A percentile compares a stretch with the other conserved stretches of the same genome.
Evolutionary conservation across 805 yeast genomes (phyloP).

Genomic region (Wickerhamomyces queroliae): DNA sequence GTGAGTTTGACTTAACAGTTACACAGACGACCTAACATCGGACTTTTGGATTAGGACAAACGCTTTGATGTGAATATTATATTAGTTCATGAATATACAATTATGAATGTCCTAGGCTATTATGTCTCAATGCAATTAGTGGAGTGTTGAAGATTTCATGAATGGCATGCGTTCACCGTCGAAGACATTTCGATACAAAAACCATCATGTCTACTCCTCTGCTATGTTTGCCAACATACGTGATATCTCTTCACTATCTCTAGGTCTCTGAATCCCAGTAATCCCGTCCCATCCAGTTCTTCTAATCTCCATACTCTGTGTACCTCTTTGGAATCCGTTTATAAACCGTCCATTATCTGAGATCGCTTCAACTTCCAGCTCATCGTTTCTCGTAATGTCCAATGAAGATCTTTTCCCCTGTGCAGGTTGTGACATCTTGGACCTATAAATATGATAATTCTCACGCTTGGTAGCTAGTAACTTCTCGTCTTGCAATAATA

Average conservation of each 20-base stretch:
- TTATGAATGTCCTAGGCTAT: no score
- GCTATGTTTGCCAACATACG: conserved; percentile 14
- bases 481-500: conserved; percentile 25
- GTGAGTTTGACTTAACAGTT: no score
- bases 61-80: no score
- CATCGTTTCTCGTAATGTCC: conserved; percentile 13
- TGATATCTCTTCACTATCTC: conserved; percentile 1
- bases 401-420: conserved; percentile 21
- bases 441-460: conserved; percentile 33
- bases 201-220: conserved; percentile 13
- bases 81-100: no score
- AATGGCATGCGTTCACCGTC: no score
- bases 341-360: not conserved
- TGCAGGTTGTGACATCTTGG: conserved; percentile 38
- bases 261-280: conserved; percentile 5
- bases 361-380: conserved; percentile 5
- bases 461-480: conserved; percentile 34
- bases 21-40: no score
- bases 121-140: no score
- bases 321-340: conserved; percentile 11
- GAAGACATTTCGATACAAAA: not conserved
- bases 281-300: conserved; percentile 9
- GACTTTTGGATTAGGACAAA: no score
- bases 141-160: no score
- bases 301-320: conserved; percentile 25